These are phyloP conservation scores for Anisodus acutangulus DNA, from an alignment of 257 asterid genomes.

Conservation along the genomic window DNA sequence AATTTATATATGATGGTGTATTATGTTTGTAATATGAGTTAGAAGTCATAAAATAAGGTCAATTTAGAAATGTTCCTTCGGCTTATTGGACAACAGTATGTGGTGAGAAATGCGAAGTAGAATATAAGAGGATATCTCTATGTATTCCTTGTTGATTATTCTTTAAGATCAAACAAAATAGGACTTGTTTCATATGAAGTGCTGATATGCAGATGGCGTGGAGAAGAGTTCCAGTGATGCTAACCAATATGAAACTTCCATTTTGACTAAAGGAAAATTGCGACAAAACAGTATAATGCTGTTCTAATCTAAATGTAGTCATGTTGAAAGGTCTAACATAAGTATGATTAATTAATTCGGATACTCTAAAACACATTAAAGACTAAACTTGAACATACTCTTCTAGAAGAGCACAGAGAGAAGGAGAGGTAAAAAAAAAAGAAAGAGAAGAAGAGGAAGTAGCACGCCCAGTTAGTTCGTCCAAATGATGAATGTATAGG, in stretches of 20 bases:
- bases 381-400: constrained; percentile 2
- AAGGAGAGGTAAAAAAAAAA: background rate
- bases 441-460: constrained; percentile 3
- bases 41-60: background rate
- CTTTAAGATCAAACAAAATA: background rate
- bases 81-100: background rate
- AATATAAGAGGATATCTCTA: background rate
- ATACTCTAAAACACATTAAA: background rate
- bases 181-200: constrained; percentile 2
- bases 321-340: background rate
- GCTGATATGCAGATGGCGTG: background rate
- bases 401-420: constrained; percentile 2
- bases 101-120: background rate
- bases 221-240: constrained; percentile 12
- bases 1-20: background rate
- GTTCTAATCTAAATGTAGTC: background rate
- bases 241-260: background rate
- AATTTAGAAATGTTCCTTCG: background rate
- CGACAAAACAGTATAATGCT: background rate
- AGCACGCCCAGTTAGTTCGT: background rate
- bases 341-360: background rate
- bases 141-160: background rate
- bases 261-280: background rate
- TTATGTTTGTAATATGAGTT: constrained; percentile 12
- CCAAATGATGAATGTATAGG: background rate